phyloP scores from a whole-genome alignment of 257 asterid genomes.

The Lycium barbarum region DNA sequence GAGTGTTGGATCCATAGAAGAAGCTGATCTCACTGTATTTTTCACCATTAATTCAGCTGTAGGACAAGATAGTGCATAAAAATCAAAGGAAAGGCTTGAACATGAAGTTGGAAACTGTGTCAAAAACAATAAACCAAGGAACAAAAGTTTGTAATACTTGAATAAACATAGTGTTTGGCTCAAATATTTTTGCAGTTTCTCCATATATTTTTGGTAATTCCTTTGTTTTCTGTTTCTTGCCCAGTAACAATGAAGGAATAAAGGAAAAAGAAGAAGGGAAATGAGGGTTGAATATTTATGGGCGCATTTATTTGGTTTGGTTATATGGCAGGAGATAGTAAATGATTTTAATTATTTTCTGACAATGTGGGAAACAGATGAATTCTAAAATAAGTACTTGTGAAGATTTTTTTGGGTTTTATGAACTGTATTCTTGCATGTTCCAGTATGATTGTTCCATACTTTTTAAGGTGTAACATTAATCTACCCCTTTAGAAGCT shows the following conservation, averaged over 20 bases:
- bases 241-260: conserved; percentile 22
- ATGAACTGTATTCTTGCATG: neutral
- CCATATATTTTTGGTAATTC: conserved; percentile 43
- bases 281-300: neutral
- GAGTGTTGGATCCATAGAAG: conserved; percentile 61
- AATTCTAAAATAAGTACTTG: neutral
- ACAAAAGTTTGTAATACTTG: conserved; percentile 30
- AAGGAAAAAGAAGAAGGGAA: neutral
- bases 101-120: conserved; percentile 36
- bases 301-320: conserved; percentile 20
- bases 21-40: conserved; percentile 71
- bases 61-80: conserved; percentile 70
- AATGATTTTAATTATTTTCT: conserved; percentile 23
- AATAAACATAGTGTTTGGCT: conserved; percentile 29
- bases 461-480: neutral
- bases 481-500: neutral
- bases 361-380: neutral
- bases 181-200: conserved; percentile 30
- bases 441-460: neutral
- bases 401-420: neutral
- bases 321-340: neutral
- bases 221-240: conserved; percentile 23
- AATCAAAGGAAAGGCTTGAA: conserved; percentile 50
- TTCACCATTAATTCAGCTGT: conserved; percentile 71
- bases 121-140: neutral